Conservation (phyloP, 2,329 filamentous ascomycete species). For the Tolypocladium pustulatum region DNA sequence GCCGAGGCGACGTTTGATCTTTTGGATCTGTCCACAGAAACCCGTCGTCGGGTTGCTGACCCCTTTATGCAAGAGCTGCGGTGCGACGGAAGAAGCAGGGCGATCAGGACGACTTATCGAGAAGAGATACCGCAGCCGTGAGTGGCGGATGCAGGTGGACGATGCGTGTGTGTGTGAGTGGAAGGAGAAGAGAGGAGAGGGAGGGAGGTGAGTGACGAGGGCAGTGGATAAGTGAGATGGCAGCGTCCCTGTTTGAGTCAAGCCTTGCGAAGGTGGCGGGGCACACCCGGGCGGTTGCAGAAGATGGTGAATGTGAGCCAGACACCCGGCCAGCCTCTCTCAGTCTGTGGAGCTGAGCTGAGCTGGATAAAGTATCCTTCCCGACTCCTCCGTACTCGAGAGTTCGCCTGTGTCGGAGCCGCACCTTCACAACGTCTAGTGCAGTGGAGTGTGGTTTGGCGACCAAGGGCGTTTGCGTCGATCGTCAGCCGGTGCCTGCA, state of each 20-base stretch:
- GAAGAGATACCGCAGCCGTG: neutral
- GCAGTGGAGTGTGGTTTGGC: neutral
- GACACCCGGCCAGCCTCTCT: neutral
- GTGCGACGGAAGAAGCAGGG: conserved; percentile 3
- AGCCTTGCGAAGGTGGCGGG: conserved; percentile 2
- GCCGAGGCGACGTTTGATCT: neutral
- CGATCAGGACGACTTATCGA: neutral
- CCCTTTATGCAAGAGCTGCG: neutral
- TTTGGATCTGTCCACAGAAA: neutral
- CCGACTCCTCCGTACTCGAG: neutral
- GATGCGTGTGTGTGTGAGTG: neutral
- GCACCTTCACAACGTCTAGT: neutral
- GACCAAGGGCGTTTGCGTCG: neutral
- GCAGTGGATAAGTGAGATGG: neutral
- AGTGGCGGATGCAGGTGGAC: neutral
- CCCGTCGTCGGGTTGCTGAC: neutral
- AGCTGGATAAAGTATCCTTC: neutral
- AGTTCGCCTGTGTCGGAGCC: neutral
- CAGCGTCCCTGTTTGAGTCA: conserved; percentile 3
- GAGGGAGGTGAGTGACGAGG: neutral
- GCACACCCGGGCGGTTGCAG: neutral
- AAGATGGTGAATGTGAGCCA: neutral
- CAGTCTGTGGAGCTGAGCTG: neutral
- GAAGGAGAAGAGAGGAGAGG: neutral
- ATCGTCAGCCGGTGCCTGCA: conserved; percentile 1